Evolutionary conservation across 345 rosid species (phyloP).

Genomic region (Trapa incisa): DNA sequence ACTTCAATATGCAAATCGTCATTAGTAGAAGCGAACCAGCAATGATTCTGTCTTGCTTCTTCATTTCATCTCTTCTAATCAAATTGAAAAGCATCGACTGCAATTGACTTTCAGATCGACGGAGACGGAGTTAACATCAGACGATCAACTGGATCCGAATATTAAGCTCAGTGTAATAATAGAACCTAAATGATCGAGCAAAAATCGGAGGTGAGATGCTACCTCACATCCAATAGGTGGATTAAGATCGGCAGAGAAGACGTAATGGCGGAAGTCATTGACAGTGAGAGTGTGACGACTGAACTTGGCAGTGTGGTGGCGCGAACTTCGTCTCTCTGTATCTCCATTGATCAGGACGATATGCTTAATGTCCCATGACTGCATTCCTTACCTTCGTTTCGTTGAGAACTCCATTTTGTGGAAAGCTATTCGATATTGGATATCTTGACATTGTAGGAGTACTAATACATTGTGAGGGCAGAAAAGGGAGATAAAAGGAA

Average conservation of each 20-base stretch:
- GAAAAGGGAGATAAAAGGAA: no score
- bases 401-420: no score
- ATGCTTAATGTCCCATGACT: conserved; percentile 20
- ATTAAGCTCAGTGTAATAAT: not conserved
- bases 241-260: conserved; percentile 53
- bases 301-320: conserved; percentile 56
- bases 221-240: conserved; percentile 46
- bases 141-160: not conserved
- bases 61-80: not conserved
- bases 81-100: not conserved
- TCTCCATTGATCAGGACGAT: conserved; percentile 15
- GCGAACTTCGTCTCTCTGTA: conserved; percentile 5
- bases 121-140: not conserved
- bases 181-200: not conserved
- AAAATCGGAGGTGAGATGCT: not conserved
- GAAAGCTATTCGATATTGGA: no score
- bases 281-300: conserved; percentile 47
- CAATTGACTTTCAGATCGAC: not conserved
- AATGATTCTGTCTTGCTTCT: not conserved
- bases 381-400: no score
- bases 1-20: no score
- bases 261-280: conserved; percentile 49
- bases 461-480: no score
- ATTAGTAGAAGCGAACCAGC: no score
- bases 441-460: no score